Percentiles rank a stretch among this genome's conserved stretches.
These are phyloP conservation scores for Eruca vesicaria DNA, from an alignment of 441 rosid species.

Conservation along the genomic window DNA sequence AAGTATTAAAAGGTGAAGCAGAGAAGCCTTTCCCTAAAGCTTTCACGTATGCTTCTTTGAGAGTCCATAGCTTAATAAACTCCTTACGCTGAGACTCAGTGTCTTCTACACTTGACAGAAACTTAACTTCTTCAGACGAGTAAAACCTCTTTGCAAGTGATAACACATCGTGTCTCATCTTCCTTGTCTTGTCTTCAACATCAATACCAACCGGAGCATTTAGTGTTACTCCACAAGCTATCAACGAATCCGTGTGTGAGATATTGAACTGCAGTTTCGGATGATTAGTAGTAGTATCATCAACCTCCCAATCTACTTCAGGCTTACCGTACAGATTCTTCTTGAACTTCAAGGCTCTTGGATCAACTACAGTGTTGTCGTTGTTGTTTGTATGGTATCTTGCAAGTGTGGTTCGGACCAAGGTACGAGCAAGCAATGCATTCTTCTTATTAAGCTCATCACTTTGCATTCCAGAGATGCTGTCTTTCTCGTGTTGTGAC, in stretches of 20 bases:
- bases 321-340: conserved; percentile 76
- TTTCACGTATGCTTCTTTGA: conserved; percentile 88
- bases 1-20: conserved; percentile 73
- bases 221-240: conserved; percentile 69
- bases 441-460: conserved; percentile 50
- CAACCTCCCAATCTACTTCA: conserved; percentile 40
- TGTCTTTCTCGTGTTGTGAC: conserved; percentile 58
- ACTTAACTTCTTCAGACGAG: conserved; percentile 49
- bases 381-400: conserved; percentile 38
- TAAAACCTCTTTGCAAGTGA: conserved; percentile 61
- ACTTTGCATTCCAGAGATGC: conserved; percentile 42
- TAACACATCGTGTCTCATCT: conserved; percentile 43
- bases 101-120: conserved; percentile 54
- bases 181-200: conserved; percentile 68
- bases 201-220: conserved; percentile 63
- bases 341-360: conserved; percentile 59
- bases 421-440: conserved; percentile 65
- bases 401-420: conserved; percentile 79
- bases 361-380: conserved; percentile 31
- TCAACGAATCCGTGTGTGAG: conserved; percentile 73
- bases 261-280: conserved; percentile 65
- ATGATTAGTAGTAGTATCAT: neutral
- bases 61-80: conserved; percentile 80
- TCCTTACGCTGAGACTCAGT: conserved; percentile 55
- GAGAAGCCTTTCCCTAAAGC: conserved; percentile 84